These are phyloP conservation scores for Xylaria sp. DNA, from an alignment of 2,329 filamentous ascomycete genomes.

Conservation along the genomic window DNA sequence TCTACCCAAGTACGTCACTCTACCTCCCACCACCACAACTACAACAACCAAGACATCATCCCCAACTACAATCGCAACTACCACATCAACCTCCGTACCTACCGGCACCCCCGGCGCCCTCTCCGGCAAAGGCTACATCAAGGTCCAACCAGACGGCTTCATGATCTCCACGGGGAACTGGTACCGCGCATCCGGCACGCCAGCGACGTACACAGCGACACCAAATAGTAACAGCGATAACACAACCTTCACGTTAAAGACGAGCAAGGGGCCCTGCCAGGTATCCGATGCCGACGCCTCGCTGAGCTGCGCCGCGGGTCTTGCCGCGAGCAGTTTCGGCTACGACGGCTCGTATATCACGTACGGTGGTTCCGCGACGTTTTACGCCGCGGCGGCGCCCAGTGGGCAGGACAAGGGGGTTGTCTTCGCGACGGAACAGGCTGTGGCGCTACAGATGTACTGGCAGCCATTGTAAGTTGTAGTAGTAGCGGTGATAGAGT, in stretches of 20 bases:
- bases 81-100: slow-evolving; percentile 50
- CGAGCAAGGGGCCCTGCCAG: slow-evolving; percentile 38
- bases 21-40: slow-evolving; percentile 13
- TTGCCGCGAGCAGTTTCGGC: slow-evolving; percentile 28
- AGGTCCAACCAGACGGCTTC: slow-evolving; percentile 55
- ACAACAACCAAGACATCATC: slow-evolving; percentile 9
- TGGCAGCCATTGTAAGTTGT: slow-evolving; percentile 32
- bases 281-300: slow-evolving; percentile 25
- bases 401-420: slow-evolving; percentile 33
- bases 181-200: slow-evolving; percentile 36
- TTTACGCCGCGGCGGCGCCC: slow-evolving; percentile 33
- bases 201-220: slow-evolving; percentile 36
- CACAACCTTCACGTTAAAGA: slow-evolving; percentile 35
- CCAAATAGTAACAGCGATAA: slow-evolving; percentile 1
- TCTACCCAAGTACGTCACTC: slow-evolving; percentile 61
- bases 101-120: slow-evolving; percentile 52
- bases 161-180: slow-evolving; percentile 34
- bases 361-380: slow-evolving; percentile 29
- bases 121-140: slow-evolving; percentile 68
- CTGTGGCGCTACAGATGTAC: slow-evolving; percentile 34
- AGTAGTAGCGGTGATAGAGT: neutral
- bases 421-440: slow-evolving; percentile 28
- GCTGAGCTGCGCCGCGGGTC: slow-evolving; percentile 33
- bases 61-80: neutral
- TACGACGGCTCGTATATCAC: slow-evolving; percentile 35